phyloP scores from a whole-genome alignment of 2,329 filamentous ascomycete species.

The Alternaria sp. region DNA sequence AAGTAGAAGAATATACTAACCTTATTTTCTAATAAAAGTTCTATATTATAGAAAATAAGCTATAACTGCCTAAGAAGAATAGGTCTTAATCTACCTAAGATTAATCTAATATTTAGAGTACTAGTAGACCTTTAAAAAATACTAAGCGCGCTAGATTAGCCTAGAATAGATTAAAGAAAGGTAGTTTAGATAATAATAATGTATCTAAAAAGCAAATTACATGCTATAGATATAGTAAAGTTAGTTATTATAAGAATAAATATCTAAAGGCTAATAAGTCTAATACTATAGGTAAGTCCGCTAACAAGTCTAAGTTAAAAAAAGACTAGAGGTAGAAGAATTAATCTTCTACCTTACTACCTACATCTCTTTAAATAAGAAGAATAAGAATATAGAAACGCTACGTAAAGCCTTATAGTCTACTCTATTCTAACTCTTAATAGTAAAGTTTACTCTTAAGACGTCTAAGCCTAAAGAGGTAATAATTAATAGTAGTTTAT shows the following conservation, averaged over 20 bases:
- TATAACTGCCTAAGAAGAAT: background rate
- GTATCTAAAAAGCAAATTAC: background rate
- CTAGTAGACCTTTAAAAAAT: background rate
- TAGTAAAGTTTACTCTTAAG: background rate
- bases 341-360: background rate
- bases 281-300: background rate
- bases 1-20: background rate
- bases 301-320: background rate
- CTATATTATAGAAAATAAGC: background rate
- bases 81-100: background rate
- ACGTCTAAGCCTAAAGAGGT: background rate
- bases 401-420: background rate
- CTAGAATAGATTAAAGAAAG: background rate
- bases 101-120: background rate
- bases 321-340: background rate
- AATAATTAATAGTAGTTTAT: background rate
- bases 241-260: background rate
- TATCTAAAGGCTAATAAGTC: background rate
- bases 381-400: background rate
- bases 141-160: background rate
- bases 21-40: background rate
- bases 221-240: background rate
- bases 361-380: background rate
- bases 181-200: background rate
- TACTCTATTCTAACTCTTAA: background rate